phyloP scores from a whole-genome alignment of 495 filamentous ascomycete species.

The Lasiosphaeria ovina region DNA sequence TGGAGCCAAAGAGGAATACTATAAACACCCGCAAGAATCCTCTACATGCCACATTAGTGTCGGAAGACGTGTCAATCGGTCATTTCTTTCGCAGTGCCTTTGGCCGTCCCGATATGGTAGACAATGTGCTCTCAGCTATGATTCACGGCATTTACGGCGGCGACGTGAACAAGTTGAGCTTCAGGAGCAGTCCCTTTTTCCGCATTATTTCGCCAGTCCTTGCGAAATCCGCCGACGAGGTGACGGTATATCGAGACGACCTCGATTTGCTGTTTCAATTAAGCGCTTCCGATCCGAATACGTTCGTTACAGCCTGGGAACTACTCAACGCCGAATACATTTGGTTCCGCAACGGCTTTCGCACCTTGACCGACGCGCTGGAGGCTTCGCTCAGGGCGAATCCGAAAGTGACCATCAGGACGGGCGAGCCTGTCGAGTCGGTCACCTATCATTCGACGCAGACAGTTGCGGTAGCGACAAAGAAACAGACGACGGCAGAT shows the following conservation, averaged over 20 bases:
- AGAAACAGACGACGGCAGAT: background rate
- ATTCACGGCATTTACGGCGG: constrained; percentile 94
- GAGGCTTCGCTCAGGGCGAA: constrained; percentile 41
- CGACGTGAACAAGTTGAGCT: constrained; percentile 77
- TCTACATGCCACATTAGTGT: background rate
- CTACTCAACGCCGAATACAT: constrained; percentile 12
- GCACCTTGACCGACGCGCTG: constrained; percentile 50
- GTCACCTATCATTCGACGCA: constrained; percentile 24
- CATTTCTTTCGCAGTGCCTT: constrained; percentile 62
- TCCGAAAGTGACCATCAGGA: constrained; percentile 55
- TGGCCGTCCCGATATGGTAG: constrained; percentile 51
- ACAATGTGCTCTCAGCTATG: constrained; percentile 77
- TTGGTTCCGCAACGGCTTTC: constrained; percentile 58
- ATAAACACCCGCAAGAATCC: background rate
- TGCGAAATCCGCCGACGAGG: background rate
- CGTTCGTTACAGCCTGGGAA: constrained; percentile 9
- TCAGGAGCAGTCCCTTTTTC: constrained; percentile 45
- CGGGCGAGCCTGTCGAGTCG: constrained; percentile 37
- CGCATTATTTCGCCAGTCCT: background rate
- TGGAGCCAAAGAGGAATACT: no score
- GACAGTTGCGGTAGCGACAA: constrained; percentile 16
- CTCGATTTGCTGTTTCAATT: background rate
- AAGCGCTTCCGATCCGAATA: background rate
- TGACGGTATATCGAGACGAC: constrained; percentile 5
- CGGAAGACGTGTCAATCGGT: constrained; percentile 68